Conservation (phyloP, 805 yeast species). For the Candida odintsovae region DNA sequence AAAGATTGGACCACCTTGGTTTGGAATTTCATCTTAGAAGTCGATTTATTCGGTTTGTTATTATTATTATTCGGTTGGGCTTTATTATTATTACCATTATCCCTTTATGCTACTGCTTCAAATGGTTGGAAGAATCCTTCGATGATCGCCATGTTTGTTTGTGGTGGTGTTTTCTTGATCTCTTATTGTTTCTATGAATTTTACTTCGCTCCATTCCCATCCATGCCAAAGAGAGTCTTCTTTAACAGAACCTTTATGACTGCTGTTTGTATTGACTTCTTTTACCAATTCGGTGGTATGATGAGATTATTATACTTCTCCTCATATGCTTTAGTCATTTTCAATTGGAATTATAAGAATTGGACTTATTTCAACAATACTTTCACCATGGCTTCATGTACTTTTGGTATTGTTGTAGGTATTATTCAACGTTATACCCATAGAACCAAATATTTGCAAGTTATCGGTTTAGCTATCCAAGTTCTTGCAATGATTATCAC, state of each 20-base stretch:
- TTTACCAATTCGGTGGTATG: slow-evolving; percentile 27
- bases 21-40: slow-evolving; percentile 25
- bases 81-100: slow-evolving; percentile 33
- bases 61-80: slow-evolving; percentile 35
- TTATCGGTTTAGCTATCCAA: slow-evolving; percentile 29
- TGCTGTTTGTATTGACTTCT: slow-evolving; percentile 29
- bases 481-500: slow-evolving; percentile 30
- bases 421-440: slow-evolving; percentile 28
- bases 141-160: too few species aligned
- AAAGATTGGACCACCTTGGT: slow-evolving; percentile 4
- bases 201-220: slow-evolving; percentile 30
- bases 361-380: slow-evolving; percentile 36
- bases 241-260: slow-evolving; percentile 32
- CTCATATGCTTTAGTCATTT: slow-evolving; percentile 29
- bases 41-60: slow-evolving; percentile 34
- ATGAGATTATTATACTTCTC: slow-evolving; percentile 27
- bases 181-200: too few species aligned
- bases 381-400: slow-evolving; percentile 29
- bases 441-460: slow-evolving; percentile 32
- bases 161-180: too few species aligned
- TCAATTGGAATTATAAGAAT: slow-evolving; percentile 26
- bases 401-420: slow-evolving; percentile 34
- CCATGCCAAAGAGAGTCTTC: slow-evolving; percentile 31
- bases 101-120: slow-evolving; percentile 28
- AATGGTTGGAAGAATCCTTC: slow-evolving; percentile 33